Evolutionary conservation across 768 basidiomycete species (phyloP), one percentile per base, ranked within the genome.

Genomic region (Asterophora lycoperdoides): DNA sequence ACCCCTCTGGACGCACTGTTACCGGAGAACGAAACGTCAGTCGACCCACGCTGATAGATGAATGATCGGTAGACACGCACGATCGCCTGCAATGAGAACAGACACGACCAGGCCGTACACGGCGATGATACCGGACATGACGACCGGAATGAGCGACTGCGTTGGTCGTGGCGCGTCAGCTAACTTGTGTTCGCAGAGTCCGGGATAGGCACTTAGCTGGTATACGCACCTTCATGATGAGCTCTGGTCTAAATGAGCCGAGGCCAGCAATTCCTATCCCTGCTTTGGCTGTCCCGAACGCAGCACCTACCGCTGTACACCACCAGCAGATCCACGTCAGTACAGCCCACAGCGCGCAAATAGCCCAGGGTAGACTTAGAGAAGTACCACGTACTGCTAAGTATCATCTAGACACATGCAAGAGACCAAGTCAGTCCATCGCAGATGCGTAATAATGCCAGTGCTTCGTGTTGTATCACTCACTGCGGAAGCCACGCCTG

Each of bases 61-160:
- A 32, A 14, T 19, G 26, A 48, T 17, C 41, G 32, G 35, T n/a
- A 41, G 41, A 17, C 44, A 70, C 77, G 54, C 55, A 77, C 73
- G 48, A 53, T 68, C 61, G 48, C 90, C 90, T 14, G 87, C 78
- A 53, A 96, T 96, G 48, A 98, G 79, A 26, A 97, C 94, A 3
- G 91, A 89, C 11, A 97, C 94, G 8, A 98, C 95, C 35, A 98
- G 78, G 7, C 94, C 94, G 63, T 97, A 98, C 32, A 98, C 94
- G 26, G 94, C 93, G 56, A 96, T 94, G 67, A 96, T 96, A 71
- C 94, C 93, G 49, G 92, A 89, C 93, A 97, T 96, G 66, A 98
- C 93, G 30, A 96, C 93, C 4, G 94, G 94, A 55, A 97, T 93
- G 45, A 96, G 77, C 13, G 92, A 94, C 92, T 94, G 59, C 8